A percentile compares a stretch with the other conserved stretches of the same genome.
These are phyloP conservation scores for Aspergillus carbonarius DNA, from an alignment of 2,329 filamentous ascomycete genomes.

Conservation along the genomic window DNA sequence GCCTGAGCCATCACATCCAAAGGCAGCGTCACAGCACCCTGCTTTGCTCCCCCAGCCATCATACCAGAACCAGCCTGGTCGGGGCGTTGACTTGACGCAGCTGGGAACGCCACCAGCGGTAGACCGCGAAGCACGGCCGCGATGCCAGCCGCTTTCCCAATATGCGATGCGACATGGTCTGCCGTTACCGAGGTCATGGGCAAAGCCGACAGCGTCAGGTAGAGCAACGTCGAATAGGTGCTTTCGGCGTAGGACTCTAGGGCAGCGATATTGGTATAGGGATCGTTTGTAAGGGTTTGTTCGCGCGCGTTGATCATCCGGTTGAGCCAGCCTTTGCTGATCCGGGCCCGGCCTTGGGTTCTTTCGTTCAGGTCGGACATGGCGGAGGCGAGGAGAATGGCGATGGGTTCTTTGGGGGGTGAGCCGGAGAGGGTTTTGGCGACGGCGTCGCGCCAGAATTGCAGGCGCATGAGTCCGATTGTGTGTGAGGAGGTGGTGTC, in stretches of 20 bases:
- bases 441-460: constrained; percentile 91
- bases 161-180: constrained; percentile 91
- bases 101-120: constrained; percentile 78
- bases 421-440: constrained; percentile 71
- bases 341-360: constrained; percentile 48
- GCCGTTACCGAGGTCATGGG: constrained; percentile 78
- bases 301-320: constrained; percentile 79
- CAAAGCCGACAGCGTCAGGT: constrained; percentile 77
- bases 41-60: constrained; percentile 43
- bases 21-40: constrained; percentile 74
- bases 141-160: constrained; percentile 92
- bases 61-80: constrained; percentile 47
- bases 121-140: constrained; percentile 81
- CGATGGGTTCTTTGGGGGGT: constrained; percentile 88
- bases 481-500: constrained; percentile 86
- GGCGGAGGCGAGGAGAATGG: constrained; percentile 74
- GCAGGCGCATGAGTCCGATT: constrained; percentile 83
- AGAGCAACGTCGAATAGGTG: constrained; percentile 90
- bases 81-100: constrained; percentile 53
- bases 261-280: constrained; percentile 69
- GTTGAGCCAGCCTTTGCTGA: constrained; percentile 71
- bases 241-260: constrained; percentile 90
- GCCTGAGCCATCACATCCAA: constrained; percentile 84
- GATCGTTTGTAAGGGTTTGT: constrained; percentile 77
- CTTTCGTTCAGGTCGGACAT: constrained; percentile 57